These are phyloP conservation scores for Lonicera japonica DNA, from an alignment of 129 eudicot species.

Conservation along the genomic window DNA sequence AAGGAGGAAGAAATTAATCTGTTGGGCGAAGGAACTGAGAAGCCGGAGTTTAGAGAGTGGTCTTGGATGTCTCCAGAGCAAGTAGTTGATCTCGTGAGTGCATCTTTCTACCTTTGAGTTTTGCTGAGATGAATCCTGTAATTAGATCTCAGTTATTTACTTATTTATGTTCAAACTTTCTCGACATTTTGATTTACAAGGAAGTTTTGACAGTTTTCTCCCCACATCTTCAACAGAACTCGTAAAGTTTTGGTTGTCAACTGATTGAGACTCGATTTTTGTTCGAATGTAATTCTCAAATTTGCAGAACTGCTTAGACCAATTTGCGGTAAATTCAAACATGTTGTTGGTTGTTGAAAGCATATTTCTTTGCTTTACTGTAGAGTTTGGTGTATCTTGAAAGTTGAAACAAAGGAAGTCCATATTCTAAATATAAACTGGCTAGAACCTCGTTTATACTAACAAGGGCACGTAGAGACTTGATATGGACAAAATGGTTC, in stretches of 20 bases:
- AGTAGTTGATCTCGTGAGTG: slow-evolving; percentile 66
- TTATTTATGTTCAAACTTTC: background rate
- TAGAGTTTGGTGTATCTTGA: background rate
- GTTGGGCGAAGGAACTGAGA: slow-evolving; percentile 90
- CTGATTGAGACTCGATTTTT: background rate
- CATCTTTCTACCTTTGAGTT: background rate
- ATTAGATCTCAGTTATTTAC: background rate
- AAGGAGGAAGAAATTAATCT: slow-evolving; percentile 86
- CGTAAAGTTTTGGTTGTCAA: background rate
- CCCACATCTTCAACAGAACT: slow-evolving; percentile 50
- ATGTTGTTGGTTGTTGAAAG: background rate
- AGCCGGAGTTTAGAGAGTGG: slow-evolving; percentile 94
- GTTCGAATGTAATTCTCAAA: background rate
- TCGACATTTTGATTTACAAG: slow-evolving; percentile 83
- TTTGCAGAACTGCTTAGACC: background rate
- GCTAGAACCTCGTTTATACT: no score
- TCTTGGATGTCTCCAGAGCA: slow-evolving; percentile 86
- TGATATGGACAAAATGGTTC: no score
- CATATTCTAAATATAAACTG: no score
- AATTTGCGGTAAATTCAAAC: background rate
- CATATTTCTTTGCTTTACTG: background rate
- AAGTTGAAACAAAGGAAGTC: no score
- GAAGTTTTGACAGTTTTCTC: slow-evolving; percentile 70
- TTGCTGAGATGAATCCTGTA: background rate
- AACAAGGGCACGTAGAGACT: no score